Evolutionary conservation across 1,284 basidiomycete species (phyloP).

Genomic region (Trichosporon inkin): DNA sequence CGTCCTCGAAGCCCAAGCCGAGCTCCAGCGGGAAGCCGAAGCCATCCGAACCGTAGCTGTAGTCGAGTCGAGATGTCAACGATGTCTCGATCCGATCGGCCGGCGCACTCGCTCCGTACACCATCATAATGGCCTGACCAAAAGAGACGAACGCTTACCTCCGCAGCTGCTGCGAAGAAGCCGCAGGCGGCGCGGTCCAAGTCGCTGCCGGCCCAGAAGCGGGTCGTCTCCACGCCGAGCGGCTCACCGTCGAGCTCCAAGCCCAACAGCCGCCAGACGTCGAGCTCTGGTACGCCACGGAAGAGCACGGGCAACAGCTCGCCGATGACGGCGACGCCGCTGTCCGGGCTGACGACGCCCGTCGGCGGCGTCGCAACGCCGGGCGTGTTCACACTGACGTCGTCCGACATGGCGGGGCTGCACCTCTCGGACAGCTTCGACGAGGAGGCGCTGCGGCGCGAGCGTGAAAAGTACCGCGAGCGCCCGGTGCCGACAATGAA

Average conservation of each 20-base stretch:
- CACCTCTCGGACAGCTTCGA: conserved; percentile 58
- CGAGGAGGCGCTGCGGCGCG: conserved; percentile 50
- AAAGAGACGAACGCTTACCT: conserved; percentile 25
- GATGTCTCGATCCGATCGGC: conserved; percentile 19
- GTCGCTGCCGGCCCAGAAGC: conserved; percentile 42
- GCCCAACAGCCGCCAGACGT: conserved; percentile 26
- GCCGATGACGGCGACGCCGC: conserved; percentile 35
- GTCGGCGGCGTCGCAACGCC: conserved; percentile 1
- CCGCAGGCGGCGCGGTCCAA: conserved; percentile 30
- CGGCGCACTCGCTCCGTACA: conserved; percentile 15
- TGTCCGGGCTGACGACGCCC: conserved; percentile 16
- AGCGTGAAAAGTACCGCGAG: conserved; percentile 54
- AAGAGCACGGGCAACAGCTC: conserved; percentile 49
- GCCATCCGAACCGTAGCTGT: conserved; percentile 17
- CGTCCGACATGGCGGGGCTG: conserved; percentile 64
- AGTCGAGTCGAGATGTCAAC: conserved; percentile 25
- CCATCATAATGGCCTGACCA: neutral
- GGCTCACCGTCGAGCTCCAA: conserved; percentile 25
- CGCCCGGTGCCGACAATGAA: conserved; percentile 65
- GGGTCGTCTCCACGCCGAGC: conserved; percentile 12
- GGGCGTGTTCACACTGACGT: neutral
- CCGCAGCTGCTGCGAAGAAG: conserved; percentile 27
- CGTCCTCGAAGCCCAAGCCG: conserved; percentile 3
- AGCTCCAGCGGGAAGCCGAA: conserved; percentile 2
- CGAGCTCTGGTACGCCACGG: conserved; percentile 25